Conservation (phyloP, 805 yeast genomes). For the Kuraishia molischiana region DNA sequence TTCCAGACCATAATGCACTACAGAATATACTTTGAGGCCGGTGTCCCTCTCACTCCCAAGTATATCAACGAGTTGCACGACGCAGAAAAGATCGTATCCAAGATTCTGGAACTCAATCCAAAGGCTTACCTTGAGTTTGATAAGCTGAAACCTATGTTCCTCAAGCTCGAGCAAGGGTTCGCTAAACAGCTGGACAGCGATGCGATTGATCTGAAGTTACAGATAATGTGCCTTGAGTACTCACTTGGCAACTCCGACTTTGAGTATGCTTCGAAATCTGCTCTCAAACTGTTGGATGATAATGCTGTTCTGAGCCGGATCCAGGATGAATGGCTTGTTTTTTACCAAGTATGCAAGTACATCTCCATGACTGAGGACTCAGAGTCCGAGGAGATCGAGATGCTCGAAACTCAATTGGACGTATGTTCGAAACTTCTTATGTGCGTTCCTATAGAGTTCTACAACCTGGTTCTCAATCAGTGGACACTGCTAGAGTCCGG, state of each 20-base stretch:
- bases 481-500: slow-evolving; percentile 47
- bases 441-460: slow-evolving; percentile 44
- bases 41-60: slow-evolving; percentile 20
- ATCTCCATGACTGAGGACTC: slow-evolving; percentile 13
- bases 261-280: slow-evolving; percentile 37
- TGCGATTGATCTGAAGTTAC: slow-evolving; percentile 11
- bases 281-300: slow-evolving; percentile 27
- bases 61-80: slow-evolving; percentile 13
- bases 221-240: slow-evolving; percentile 49
- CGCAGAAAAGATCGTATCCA: slow-evolving; percentile 14
- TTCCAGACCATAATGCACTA: slow-evolving; percentile 13
- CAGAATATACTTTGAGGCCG: slow-evolving; percentile 17
- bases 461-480: slow-evolving; percentile 45
- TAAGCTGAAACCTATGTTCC: slow-evolving; percentile 28
- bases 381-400: slow-evolving; percentile 16
- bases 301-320: slow-evolving; percentile 2
- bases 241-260: slow-evolving; percentile 59
- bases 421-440: slow-evolving; percentile 42
- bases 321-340: slow-evolving; percentile 49
- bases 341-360: slow-evolving; percentile 62
- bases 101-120: slow-evolving; percentile 43
- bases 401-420: slow-evolving; percentile 40
- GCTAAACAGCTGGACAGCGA: slow-evolving; percentile 9
- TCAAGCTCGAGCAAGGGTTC: slow-evolving; percentile 31
- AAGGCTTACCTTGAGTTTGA: slow-evolving; percentile 35